Evolutionary conservation across 306 rosid genomes (phyloP), one percentile per base, ranked within the genome.

Genomic region (Rosa multiflora): DNA sequence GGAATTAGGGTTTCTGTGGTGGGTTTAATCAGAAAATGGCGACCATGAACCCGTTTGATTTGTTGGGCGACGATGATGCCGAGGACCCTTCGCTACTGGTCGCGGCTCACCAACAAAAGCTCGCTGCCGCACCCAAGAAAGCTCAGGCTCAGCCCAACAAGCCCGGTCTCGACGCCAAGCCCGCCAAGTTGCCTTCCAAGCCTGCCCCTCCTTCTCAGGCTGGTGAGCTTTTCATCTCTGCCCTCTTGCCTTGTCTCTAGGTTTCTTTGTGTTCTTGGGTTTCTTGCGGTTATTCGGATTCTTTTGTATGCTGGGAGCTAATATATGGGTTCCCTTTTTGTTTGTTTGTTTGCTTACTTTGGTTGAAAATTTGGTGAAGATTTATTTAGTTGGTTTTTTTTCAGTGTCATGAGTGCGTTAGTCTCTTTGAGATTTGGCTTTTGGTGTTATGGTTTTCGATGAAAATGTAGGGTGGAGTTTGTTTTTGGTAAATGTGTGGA

Each of bases 51-150:
- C 98, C 97, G 0, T 95, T 95, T 47, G 99, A 85, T 88, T 91
- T 95, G 90, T 76, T 95, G 89, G 96, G 91, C 5, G 97, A 91
- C 52, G 91, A 83, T 12, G 99, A 95, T 21, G 94, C 97, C 5
- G 99, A 95, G 80, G 99, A 95, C 81, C 99, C 96, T 2, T 87
- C 90, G 70, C 99, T 86, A 86, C 82, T 89, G 35, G 82, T 88
- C 74, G 89, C 87, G 1, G 90, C 94, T 49, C 90, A 86, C 73
- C 85, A 86, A 70, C 85, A 80, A 76, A 91, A 83, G 86, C 85
- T 83, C 5, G 90, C 86, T 6, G 75, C 69, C 63, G 72, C 78
- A 53, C 48, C 85, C 51, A 92, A 92, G 74, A 78, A 83, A 51
- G 79, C 73, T 14, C 90, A 72, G 82, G 79, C 75, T 14, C 90